phyloP scores from a whole-genome alignment of 164 flowering plant species.

The Chloranthus sessilifolius region DNA sequence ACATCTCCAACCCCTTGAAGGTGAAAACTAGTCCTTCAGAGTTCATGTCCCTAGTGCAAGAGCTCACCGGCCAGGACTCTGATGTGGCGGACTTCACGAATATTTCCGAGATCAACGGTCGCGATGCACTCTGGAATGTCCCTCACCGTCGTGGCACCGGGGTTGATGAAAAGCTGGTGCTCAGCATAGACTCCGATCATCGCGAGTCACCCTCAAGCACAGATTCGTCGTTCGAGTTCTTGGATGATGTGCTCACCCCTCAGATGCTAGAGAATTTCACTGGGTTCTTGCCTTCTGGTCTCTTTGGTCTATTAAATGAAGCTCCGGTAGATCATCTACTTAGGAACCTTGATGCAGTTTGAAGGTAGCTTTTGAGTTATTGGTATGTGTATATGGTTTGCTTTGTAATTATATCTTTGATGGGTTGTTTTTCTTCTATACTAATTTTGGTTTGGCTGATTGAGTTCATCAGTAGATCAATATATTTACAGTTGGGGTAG shows the following conservation, averaged over 20 bases:
- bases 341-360: constrained; percentile 13
- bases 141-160: too few relatives aligned
- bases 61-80: constrained; percentile 57
- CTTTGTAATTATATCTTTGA: too few relatives aligned
- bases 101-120: not conserved
- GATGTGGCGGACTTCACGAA: constrained; percentile 5
- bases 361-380: too few relatives aligned
- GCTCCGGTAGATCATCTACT: constrained; percentile 18
- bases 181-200: not conserved
- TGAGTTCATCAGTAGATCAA: too few relatives aligned
- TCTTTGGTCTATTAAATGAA: constrained; percentile 13
- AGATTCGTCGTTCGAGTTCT: constrained; percentile 14
- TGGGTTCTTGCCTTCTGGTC: constrained; percentile 19
- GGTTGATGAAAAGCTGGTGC: not conserved
- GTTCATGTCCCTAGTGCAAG: constrained; percentile 70
- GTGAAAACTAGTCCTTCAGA: constrained; percentile 57
- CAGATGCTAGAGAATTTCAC: constrained; percentile 29
- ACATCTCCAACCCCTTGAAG: constrained; percentile 85
- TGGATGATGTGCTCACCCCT: constrained; percentile 27
- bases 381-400: too few relatives aligned
- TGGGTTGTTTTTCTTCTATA: too few relatives aligned
- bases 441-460: too few relatives aligned
- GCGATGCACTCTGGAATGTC: constrained; percentile 2
- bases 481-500: too few relatives aligned
- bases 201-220: constrained; percentile 8